Evolutionary conservation across 2,329 filamentous ascomycete genomes (phyloP), one percentile per base, ranked within the genome.

Genomic region (Periconia digitata): DNA sequence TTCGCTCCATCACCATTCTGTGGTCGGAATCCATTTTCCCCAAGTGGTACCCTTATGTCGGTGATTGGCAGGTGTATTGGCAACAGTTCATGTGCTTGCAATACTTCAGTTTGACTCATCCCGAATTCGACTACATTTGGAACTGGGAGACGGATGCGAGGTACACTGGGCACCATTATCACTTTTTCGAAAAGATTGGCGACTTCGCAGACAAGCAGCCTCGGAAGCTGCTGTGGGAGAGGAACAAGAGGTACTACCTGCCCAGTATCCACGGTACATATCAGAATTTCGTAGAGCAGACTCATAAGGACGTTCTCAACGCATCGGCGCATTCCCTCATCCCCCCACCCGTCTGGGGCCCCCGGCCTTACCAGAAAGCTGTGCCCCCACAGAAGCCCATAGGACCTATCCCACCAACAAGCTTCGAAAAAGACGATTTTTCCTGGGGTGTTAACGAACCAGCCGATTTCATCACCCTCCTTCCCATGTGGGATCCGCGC

Each of bases 381-480:
- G 47, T 63, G 8, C 80, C 87, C 47, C 74, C 83, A 1, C 90
- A 95, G 66, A 86, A 86, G 72, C 86, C 91, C 7, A 79, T 86
- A n/a, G 90, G 94, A 50, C 86, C 88, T 1, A 74, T 76, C 15
- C 90, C 91, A 1, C 87, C 88, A 1, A 85, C 81, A 0, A 77
- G 77, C 1, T 85, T 89, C 59, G 89, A 92, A 43, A 86, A 88
- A 53, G 91, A 96, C 65, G 82, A 86, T 56, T 91, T 92, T 67
- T 72, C 79, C 43, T 96, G 92, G 92, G 92, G 92, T 24, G 87
- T 94, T 1, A 89, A 83, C 45, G 92, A 96, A 71, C 88, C 95
- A 50, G 91, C 92, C 10, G 92, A 97, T 69, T 82, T 95, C 58
- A 92, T 97, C 64, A 90, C 91, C 0, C 84, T 97, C 52, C 94